Evolutionary conservation across 2,329 filamentous ascomycete genomes (phyloP), one percentile per base, ranked within the genome.

Genomic region (Colletotrichum sp.): DNA sequence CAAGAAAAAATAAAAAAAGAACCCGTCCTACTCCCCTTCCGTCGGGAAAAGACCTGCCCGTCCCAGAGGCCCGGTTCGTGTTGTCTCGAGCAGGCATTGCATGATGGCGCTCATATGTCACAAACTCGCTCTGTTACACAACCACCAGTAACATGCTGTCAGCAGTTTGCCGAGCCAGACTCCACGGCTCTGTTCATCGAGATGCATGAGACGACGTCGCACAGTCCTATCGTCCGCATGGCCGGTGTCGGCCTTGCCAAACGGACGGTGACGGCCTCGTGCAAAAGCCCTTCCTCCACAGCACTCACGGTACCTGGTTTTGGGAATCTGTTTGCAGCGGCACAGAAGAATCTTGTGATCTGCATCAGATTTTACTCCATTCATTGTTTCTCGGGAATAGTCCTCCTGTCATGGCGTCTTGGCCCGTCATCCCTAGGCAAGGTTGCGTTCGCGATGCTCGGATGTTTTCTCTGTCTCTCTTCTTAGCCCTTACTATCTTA

Each of bases 1-100:
- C 38, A 24, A 52, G 18, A 34, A 34, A 61, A 61, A 32, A 61
- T 1, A 18, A 61, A 60, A 60, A 13, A 60, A 60, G 13, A 21
- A 8, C 16, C 58, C 10, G 55, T 58, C 55, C 26, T 58, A 58
- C 55, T 28, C 6, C 26, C 26, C 15, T 28, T 28, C n/a, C 43
- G 43, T 21, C 43, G 43, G 18, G 28, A 32, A 67, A 52, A 67
- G 21, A 52, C 24, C 32, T 28, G 21, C 38, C 32, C 55, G 73
- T 75, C 57, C 73, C 73, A 64, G 16, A 48, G 12, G 38, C 15
- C 69, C 63, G 69, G 73, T 67, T 64, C 63, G 68, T 52, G 57
- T 43, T 66, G 48, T 48, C 9, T 38, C 58, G 36, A 63, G 55
- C 32, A 52, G n/a, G 26, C 72, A 38, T 66, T 32, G 8, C 67